phyloP scores from a whole-genome alignment of 257 asterid genomes.

The Solanum raphanifolium region DNA sequence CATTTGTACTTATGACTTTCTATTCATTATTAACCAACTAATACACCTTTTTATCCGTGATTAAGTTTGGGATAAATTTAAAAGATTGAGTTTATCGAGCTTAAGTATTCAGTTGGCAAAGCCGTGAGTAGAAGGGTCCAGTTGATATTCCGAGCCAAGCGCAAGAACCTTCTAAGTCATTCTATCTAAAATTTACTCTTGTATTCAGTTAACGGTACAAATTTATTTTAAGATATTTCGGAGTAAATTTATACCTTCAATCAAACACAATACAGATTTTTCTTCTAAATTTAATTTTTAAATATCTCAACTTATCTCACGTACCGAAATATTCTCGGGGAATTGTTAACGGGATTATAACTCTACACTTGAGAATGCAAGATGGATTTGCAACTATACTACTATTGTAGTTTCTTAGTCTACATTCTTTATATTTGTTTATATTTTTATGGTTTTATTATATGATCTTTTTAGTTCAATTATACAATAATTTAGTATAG shows the following conservation, averaged over 20 bases:
- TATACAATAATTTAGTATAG: background rate
- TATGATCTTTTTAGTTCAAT: background rate
- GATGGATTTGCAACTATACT: background rate
- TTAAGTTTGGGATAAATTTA: background rate
- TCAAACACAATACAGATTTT: background rate
- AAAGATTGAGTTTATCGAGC: background rate
- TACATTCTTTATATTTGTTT: background rate
- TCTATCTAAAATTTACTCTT: background rate
- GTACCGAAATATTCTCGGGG: background rate
- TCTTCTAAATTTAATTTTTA: background rate
- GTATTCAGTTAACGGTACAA: background rate
- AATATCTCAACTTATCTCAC: background rate
- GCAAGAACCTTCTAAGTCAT: background rate
- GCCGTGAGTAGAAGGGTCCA: fast-evolving
- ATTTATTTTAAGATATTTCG: too few species aligned
- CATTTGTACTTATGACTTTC: background rate
- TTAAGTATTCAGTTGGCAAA: background rate
- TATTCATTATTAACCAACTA: background rate
- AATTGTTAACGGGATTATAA: background rate
- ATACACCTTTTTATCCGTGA: background rate
- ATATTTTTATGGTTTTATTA: background rate
- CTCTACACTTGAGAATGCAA: background rate
- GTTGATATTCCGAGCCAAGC: background rate
- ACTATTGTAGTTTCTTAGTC: background rate
- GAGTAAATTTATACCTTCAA: background rate